Conservation (phyloP, 2,329 filamentous ascomycete genomes). For the Colletotrichum sp. region DNA sequence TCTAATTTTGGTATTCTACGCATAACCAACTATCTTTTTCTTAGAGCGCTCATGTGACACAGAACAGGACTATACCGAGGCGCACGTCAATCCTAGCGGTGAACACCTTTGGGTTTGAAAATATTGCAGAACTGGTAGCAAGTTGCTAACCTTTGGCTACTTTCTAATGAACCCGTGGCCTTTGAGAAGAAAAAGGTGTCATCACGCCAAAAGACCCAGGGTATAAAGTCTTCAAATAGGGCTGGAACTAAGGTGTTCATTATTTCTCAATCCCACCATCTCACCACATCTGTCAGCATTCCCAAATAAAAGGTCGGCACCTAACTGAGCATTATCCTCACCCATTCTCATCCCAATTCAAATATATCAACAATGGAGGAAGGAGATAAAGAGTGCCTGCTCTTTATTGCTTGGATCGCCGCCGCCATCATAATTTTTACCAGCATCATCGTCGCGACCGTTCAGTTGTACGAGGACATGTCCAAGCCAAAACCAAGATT, state of each 20-base stretch:
- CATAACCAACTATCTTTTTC: not conserved
- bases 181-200: fast-evolving
- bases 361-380: too few relatives aligned
- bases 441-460: not conserved
- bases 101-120: not conserved
- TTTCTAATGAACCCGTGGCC: not conserved
- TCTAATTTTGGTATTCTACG: too few relatives aligned
- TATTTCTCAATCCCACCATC: fast-evolving
- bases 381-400: not conserved
- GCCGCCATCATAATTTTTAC: not conserved
- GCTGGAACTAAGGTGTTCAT: not conserved
- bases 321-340: too few relatives aligned
- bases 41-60: fast-evolving
- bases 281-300: too few relatives aligned
- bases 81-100: not conserved
- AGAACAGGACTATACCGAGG: not conserved
- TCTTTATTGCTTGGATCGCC: not conserved
- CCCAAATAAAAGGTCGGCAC: too few relatives aligned
- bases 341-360: too few relatives aligned
- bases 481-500: not conserved
- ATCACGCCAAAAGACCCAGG: not conserved
- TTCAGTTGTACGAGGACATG: not conserved
- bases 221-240: fast-evolving
- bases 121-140: not conserved
- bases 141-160: not conserved